Conservation (phyloP, 75 land plant species). For the Picea sitchensis region DNA sequence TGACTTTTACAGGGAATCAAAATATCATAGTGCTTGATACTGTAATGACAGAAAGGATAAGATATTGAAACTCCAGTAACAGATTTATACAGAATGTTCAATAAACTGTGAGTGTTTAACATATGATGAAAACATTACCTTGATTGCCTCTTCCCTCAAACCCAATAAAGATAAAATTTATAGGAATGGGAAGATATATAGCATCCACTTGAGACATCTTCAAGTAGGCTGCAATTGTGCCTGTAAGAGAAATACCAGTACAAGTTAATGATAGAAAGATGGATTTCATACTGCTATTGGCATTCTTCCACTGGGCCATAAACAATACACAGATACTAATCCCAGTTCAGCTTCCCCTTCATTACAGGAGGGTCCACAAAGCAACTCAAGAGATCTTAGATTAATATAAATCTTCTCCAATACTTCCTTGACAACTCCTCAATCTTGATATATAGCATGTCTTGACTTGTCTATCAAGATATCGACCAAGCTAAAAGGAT, state of each 20-base stretch:
- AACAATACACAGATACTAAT: neutral
- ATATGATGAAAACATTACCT: conserved; percentile 38
- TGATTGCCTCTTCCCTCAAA: conserved; percentile 95
- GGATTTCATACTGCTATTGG: neutral
- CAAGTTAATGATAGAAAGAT: neutral
- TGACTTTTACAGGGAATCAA: neutral
- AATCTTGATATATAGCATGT: neutral
- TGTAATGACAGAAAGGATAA: neutral
- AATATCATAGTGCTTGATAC: neutral
- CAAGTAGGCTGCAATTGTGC: conserved; percentile 69
- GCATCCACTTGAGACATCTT: conserved; percentile 80
- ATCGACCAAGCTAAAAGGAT: neutral
- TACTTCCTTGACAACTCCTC: neutral
- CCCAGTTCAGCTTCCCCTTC: neutral
- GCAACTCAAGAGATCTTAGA: neutral
- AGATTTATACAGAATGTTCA: neutral
- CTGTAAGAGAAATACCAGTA: conserved; percentile 31
- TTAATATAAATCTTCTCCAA: neutral
- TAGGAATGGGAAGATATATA: conserved; percentile 85
- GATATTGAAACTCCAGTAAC: neutral
- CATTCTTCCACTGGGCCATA: neutral
- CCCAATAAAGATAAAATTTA: conserved; percentile 94
- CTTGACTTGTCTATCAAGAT: neutral
- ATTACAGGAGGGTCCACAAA: neutral
- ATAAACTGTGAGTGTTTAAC: neutral